Base-by-base conservation (phyloP, 2,329 filamentous ascomycete species). In the Akanthomyces dipterigenus region DNA sequence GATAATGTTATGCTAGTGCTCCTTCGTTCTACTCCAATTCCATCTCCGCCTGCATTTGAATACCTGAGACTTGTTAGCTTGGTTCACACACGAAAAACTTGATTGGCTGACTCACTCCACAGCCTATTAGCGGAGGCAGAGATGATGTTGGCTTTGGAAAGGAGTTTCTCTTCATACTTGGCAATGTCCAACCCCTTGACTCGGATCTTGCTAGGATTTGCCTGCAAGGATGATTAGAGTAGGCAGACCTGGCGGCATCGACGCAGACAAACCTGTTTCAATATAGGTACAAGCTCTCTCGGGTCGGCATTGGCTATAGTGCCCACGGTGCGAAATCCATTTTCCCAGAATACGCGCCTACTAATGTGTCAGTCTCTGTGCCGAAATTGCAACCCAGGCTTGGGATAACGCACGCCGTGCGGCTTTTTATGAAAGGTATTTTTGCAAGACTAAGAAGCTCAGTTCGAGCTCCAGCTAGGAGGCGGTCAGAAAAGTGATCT, bases 401-500 rank as follows among this genome's bases (percentile, higher is more conserved):
- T 6, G 26, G 12, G 9, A 5, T 60, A 31, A 70, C 78, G 58
- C 79, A 81, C 69, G 89, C 89, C 16, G 89, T 92, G 60, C 88
- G 84, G 68, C 88, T 90, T 72, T 93, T 92, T 66, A 93, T 82
- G 68, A 88, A 91, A 0, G 88, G 85, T 45, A 92, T 85, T 70
- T 87, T 85, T 2, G 88, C 83, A 69, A 92, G 78, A 3, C 86
- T 86, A 11, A 93, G 75, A 18, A 92, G 77, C 67, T 92, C 89
- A 0, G 86, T 81, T 62, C 83, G 83, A 1, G 89, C 89, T 0
- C 89, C 89, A 12, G 88, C 88, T 71, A 86, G 85, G 7, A 93
- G 77, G 24, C 89, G 80, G 71, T 91, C 88, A 1, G 86, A 85
- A 75, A 90, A 91, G 69, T 92, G 89, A 65, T 91, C 88, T 36